Base-by-base conservation (phyloP, 768 basidiomycete genomes). In the Scleroderma citrinum region DNA sequence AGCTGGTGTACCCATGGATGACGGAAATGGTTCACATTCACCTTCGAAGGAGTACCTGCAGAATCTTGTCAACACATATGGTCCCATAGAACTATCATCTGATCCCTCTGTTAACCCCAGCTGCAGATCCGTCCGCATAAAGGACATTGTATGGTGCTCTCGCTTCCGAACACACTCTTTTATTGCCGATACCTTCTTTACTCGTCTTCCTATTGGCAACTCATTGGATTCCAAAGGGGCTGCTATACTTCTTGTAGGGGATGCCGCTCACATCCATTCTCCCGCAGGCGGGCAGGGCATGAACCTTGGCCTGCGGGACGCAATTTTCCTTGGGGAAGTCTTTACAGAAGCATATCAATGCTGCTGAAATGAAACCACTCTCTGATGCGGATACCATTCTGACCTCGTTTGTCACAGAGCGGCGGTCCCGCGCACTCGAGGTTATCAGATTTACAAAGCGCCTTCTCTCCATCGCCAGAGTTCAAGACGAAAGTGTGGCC, bases 331-430 rank as follows among this genome's bases (percentile, higher is more conserved):
- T 31, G 36, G 73, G 6, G 75, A 75, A n/a, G n/a, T n/a, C n/a
- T n/a, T 5, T 74, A 77, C 53, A n/a, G 76, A 78, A 4, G 78
- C 78, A 12, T 68, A 75, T n/a, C 79, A 79, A 78, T 78, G 1
- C 78, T 78, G 1, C 77, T 78, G 47, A 78, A 78, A 11, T 76
- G 81, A 77, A 78, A 79, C 52, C 69, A 80, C 19, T 76, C 78
- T 5, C 61, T 81, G 16, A 69, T 77, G n/a, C n/a, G 14, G 79
- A 81, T 51, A 77, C 31, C 24, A 55, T 67, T 20, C 59, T 79
- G 17, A 53, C 48, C 36, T 61, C 62, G 8, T 75, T 71, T 57
- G 68, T 70, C 14, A 41, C 56, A 6, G 49, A 50, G 44, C 70
- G 76, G 16, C 67, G 65, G 14, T 58, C 56, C 20, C 68, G 68